These are phyloP conservation scores for Populus simonii DNA, from an alignment of 345 rosid genomes.

Conservation along the genomic window DNA sequence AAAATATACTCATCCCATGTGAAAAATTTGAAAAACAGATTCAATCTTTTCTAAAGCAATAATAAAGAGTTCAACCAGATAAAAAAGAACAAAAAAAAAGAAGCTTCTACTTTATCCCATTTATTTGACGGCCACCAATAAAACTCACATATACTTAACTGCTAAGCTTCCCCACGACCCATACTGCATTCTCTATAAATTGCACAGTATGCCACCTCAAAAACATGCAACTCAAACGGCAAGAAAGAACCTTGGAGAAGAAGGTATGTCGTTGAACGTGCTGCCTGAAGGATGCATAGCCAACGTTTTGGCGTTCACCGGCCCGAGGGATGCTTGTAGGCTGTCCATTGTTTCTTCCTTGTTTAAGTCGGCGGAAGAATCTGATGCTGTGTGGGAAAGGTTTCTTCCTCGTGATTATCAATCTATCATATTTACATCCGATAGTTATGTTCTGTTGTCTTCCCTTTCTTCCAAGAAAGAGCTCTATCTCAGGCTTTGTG, in stretches of 20 bases:
- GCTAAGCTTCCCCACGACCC: background rate
- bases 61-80: background rate
- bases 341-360: slow-evolving; percentile 42
- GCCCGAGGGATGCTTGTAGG: slow-evolving; percentile 48
- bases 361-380: slow-evolving; percentile 44
- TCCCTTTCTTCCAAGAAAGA: slow-evolving; percentile 40
- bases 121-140: background rate
- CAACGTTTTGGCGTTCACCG: slow-evolving; percentile 38
- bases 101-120: background rate
- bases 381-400: slow-evolving; percentile 60
- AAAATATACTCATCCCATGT: background rate
- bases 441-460: background rate
- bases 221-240: background rate
- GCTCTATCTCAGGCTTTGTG: slow-evolving; percentile 42
- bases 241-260: background rate
- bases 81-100: no score
- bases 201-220: background rate
- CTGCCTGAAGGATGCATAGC: slow-evolving; percentile 58
- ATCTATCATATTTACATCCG: slow-evolving; percentile 23
- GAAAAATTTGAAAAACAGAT: background rate
- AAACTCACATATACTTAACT: background rate
- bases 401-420: slow-evolving; percentile 50
- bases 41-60: background rate
- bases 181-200: background rate
- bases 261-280: background rate